These are phyloP conservation scores for Emiliania huxleyi DNA, from an alignment of 78 protist species.

Conservation along the genomic window DNA sequence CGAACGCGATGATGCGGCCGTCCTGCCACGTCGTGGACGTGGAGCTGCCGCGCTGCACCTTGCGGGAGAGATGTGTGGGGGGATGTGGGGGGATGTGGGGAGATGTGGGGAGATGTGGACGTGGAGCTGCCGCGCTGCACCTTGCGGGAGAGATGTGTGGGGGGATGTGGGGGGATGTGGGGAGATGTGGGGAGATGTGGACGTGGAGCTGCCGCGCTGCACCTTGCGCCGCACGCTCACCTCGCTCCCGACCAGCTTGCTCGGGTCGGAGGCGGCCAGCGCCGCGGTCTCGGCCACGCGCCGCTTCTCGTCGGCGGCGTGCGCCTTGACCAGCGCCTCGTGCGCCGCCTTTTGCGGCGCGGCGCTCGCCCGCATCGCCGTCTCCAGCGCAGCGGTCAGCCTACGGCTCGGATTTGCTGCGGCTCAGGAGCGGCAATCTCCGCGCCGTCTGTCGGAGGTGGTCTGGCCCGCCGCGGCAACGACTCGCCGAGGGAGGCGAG, in stretches of 20 bases:
- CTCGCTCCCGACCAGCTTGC: not conserved
- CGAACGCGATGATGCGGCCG: not conserved
- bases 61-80: too few relatives aligned
- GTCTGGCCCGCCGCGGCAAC: not conserved
- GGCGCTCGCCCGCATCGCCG: not conserved
- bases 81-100: too few relatives aligned
- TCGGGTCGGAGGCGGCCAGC: not conserved
- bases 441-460: too few relatives aligned
- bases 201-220: not conserved
- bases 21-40: not conserved
- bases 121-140: too few relatives aligned
- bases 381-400: not conserved
- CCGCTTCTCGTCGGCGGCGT: not conserved
- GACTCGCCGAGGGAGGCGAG: not conserved
- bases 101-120: too few relatives aligned
- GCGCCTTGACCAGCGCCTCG: not conserved
- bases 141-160: too few relatives aligned
- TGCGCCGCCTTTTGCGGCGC: not conserved
- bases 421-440: too few relatives aligned
- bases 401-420: too few relatives aligned
- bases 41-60: too few relatives aligned
- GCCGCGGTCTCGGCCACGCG: not conserved
- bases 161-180: too few relatives aligned
- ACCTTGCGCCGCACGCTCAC: not conserved
- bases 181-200: too few relatives aligned